Evolutionary conservation across 2,329 filamentous ascomycete species (phyloP).

Genomic region (Dendryphion nanum): DNA sequence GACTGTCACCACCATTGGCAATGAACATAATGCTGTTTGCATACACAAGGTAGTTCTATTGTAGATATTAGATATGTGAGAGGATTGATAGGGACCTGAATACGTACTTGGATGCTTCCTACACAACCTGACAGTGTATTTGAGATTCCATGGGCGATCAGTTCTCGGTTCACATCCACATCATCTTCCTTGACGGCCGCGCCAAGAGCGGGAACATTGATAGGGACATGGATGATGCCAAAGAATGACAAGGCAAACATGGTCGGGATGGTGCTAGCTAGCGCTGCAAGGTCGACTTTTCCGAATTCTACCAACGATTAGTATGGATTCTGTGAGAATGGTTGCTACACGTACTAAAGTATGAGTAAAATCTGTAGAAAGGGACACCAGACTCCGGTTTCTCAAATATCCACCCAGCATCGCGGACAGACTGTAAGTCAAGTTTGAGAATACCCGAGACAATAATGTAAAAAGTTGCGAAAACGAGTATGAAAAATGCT

Average conservation of each 20-base stretch:
- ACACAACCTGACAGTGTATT: constrained; percentile 84
- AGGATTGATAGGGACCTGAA: not conserved
- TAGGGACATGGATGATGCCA: constrained; percentile 92
- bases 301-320: constrained; percentile 62
- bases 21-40: constrained; percentile 98
- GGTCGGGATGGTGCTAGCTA: constrained; percentile 81
- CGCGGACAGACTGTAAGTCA: constrained; percentile 64
- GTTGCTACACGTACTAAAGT: constrained; percentile 69
- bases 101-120: constrained; percentile 72
- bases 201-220: constrained; percentile 92
- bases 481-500: constrained; percentile 78
- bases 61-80: not conserved
- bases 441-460: constrained; percentile 68
- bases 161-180: constrained; percentile 82
- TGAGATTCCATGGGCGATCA: constrained; percentile 89
- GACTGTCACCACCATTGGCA: constrained; percentile 81
- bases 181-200: constrained; percentile 91
- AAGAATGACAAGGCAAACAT: constrained; percentile 99
- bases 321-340: constrained; percentile 3
- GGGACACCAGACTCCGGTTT: constrained; percentile 81
- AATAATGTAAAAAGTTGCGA: constrained; percentile 74
- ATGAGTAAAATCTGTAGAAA: constrained; percentile 96
- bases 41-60: constrained; percentile 93
- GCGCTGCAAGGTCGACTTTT: constrained; percentile 77
- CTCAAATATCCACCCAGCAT: constrained; percentile 86